Evolutionary conservation across 495 filamentous ascomycete species (phyloP).

Genomic region (Penicillium diatomitis): DNA sequence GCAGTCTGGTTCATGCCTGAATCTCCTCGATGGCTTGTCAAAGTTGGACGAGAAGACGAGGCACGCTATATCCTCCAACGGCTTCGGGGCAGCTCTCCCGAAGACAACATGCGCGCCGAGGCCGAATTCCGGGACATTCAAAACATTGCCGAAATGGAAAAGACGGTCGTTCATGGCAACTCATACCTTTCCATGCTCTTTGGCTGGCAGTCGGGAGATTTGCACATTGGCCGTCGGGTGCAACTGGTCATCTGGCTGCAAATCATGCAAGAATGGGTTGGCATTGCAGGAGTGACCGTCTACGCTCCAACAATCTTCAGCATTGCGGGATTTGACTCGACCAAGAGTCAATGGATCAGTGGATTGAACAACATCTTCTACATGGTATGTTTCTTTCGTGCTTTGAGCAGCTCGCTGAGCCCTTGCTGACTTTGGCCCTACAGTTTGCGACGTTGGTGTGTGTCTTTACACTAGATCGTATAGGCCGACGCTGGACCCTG

Average conservation of each 20-base stretch:
- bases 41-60: constrained; percentile 52
- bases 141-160: constrained; percentile 48
- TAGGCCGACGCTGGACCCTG: constrained; percentile 59
- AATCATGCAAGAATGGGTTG: constrained; percentile 67
- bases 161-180: constrained; percentile 38
- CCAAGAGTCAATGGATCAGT: constrained; percentile 57
- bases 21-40: constrained; percentile 56
- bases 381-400: constrained; percentile 18
- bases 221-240: constrained; percentile 57
- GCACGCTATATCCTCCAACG: constrained; percentile 53
- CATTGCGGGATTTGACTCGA: constrained; percentile 51
- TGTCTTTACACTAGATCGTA: constrained; percentile 59
- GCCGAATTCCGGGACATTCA: constrained; percentile 56
- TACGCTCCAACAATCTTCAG: constrained; percentile 60
- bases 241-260: constrained; percentile 65
- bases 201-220: constrained; percentile 50
- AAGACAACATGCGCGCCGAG: constrained; percentile 45
- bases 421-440: background rate
- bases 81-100: constrained; percentile 49
- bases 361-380: constrained; percentile 65
- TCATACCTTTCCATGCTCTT: constrained; percentile 57
- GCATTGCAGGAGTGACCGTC: constrained; percentile 63
- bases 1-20: constrained; percentile 57
- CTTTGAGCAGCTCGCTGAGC: background rate
- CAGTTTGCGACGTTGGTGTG: constrained; percentile 53